These are phyloP conservation scores for Yamadazyma blattariae DNA, from an alignment of 1,139 yeast species.

Conservation along the genomic window DNA sequence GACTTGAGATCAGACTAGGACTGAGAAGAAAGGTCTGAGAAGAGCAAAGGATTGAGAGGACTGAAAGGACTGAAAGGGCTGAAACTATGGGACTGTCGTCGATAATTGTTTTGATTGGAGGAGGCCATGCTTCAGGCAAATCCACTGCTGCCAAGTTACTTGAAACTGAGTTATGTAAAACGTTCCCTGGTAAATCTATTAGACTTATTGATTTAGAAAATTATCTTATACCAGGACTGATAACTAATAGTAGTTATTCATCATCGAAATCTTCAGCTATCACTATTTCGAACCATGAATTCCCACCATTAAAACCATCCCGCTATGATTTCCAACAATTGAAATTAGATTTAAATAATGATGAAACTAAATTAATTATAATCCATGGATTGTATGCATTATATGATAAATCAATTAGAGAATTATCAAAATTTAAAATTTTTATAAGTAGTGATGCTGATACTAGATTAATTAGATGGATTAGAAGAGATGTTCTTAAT, in stretches of 20 bases:
- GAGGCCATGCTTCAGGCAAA: conserved; percentile 76
- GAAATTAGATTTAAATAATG: conserved; percentile 10
- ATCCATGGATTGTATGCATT: conserved; percentile 83
- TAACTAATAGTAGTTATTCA: conserved; percentile 16
- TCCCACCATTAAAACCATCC: conserved; percentile 35
- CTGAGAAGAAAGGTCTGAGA: no score
- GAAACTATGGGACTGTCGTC: no score
- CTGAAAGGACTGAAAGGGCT: no score
- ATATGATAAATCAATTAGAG: conserved; percentile 58
- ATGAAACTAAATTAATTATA: conserved; percentile 43
- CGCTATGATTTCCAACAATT: conserved; percentile 34
- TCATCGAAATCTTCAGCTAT: conserved; percentile 31
- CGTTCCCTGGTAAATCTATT: conserved; percentile 22
- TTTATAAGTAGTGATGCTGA: conserved; percentile 89
- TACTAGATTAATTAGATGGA: conserved; percentile 76
- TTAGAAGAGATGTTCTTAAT: conserved; percentile 41
- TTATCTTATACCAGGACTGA: conserved; percentile 16
- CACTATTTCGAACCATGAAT: conserved; percentile 15
- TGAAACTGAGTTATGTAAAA: conserved; percentile 22
- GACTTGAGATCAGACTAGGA: no score
- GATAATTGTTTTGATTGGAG: conserved; percentile 59
- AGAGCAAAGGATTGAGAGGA: no score
- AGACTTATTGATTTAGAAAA: conserved; percentile 40
- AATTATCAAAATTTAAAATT: conserved; percentile 61
- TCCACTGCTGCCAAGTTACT: conserved; percentile 35